Evolutionary conservation across 805 yeast genomes (phyloP).

Genomic region (Candida morakotiae): DNA sequence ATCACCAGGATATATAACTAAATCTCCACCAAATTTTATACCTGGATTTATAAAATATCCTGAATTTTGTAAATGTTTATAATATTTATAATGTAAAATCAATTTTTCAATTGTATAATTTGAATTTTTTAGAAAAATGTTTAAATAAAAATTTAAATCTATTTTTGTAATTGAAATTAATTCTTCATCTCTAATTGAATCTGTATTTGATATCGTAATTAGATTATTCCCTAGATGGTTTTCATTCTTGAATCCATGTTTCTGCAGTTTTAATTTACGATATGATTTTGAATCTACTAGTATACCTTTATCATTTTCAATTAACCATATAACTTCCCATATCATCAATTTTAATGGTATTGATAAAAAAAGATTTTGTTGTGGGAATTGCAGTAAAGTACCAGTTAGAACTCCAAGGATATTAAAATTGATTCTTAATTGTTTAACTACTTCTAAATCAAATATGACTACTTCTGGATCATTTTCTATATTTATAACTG

Average conservation of each 20-base stretch:
- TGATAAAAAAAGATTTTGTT: conserved; percentile 85
- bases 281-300: conserved; percentile 38
- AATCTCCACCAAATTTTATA: conserved; percentile 83
- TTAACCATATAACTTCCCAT: conserved; percentile 72
- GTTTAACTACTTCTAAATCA: conserved; percentile 48
- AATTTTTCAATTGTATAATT: conserved; percentile 1
- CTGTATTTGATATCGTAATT: not conserved
- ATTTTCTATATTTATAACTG: conserved; percentile 5
- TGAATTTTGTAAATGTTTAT: conserved; percentile 33
- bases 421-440: conserved; percentile 51
- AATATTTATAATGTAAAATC: conserved; percentile 17
- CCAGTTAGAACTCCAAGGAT: conserved; percentile 79
- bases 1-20: conserved; percentile 91
- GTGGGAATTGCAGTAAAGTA: conserved; percentile 85
- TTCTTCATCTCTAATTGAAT: not conserved
- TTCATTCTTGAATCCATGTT: not conserved
- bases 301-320: conserved; percentile 37
- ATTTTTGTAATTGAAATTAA: not conserved
- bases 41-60: conserved; percentile 76
- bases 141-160: conserved; percentile 2
- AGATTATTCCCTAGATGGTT: not conserved
- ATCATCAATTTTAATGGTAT: conserved; percentile 70
- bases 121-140: conserved; percentile 1
- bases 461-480: conserved; percentile 50
- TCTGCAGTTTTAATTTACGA: conserved; percentile 5